Evolutionary conservation across 2,329 filamentous ascomycete species (phyloP).

Genomic region (Didymosphaeria variabile): DNA sequence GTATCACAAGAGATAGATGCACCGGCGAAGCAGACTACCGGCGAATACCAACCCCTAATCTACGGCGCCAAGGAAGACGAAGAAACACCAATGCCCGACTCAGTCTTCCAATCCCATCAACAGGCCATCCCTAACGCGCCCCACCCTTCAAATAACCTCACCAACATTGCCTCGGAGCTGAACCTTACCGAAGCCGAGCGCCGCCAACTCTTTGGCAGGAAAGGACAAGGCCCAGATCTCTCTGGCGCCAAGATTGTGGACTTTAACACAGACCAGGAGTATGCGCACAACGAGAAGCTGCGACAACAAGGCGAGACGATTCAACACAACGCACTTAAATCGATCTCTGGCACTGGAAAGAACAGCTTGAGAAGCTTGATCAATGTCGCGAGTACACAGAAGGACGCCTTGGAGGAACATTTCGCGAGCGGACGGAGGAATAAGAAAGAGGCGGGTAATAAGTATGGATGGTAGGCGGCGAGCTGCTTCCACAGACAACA

Average conservation of each 20-base stretch:
- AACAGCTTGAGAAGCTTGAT: slow-evolving; percentile 90
- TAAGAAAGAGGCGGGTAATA: slow-evolving; percentile 80
- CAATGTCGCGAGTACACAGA: slow-evolving; percentile 80
- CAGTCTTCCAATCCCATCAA: slow-evolving; percentile 21
- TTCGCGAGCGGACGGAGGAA: slow-evolving; percentile 84
- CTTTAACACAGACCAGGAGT: slow-evolving; percentile 90
- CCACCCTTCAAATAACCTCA: slow-evolving; percentile 64
- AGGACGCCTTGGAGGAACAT: slow-evolving; percentile 88
- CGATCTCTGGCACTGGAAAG: slow-evolving; percentile 81
- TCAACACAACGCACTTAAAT: slow-evolving; percentile 81
- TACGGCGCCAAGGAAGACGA: slow-evolving; percentile 38
- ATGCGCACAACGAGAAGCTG: slow-evolving; percentile 81
- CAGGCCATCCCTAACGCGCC: slow-evolving; percentile 20
- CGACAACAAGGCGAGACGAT: slow-evolving; percentile 73
- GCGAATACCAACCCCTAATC: slow-evolving; percentile 51
- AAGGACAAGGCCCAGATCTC: slow-evolving; percentile 54
- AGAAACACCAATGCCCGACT: slow-evolving; percentile 26
- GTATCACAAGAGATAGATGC: slow-evolving; percentile 57
- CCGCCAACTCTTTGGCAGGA: slow-evolving; percentile 85
- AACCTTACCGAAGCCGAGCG: slow-evolving; percentile 79
- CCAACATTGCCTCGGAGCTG: slow-evolving; percentile 76
- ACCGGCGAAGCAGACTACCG: slow-evolving; percentile 27
- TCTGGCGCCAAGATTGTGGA: slow-evolving; percentile 76
- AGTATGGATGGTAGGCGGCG: slow-evolving; percentile 77
- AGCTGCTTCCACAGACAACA: too few species aligned